Percentiles rank a stretch among this genome's conserved stretches.
These are phyloP conservation scores for Ceriops zippeliana DNA, from an alignment of 345 rosid species.

Conservation along the genomic window DNA sequence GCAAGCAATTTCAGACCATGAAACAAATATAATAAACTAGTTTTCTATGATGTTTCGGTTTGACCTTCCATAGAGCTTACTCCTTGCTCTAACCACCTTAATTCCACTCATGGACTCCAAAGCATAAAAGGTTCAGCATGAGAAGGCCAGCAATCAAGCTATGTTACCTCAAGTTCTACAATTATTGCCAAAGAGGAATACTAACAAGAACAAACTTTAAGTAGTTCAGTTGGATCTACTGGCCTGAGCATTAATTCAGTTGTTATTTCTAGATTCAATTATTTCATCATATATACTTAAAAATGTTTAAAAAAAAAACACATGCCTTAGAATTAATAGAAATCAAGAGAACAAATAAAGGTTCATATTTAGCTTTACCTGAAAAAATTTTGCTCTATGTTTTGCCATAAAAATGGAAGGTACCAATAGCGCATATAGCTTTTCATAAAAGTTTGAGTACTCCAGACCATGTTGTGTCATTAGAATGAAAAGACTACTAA, in stretches of 20 bases:
- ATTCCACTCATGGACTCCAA: background rate
- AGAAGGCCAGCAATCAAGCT: background rate
- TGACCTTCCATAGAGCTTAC: background rate
- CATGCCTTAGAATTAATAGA: background rate
- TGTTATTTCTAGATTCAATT: no score
- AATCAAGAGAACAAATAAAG: background rate
- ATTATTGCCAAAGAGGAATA: background rate
- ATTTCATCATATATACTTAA: no score
- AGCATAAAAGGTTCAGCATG: background rate
- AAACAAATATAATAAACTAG: background rate
- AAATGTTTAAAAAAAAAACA: no score
- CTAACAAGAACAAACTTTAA: background rate
- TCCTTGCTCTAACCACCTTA: background rate
- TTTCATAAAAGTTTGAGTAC: conserved; percentile 85
- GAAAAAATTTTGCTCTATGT: conserved; percentile 81
- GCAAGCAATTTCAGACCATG: conserved; percentile 3
- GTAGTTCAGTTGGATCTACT: background rate
- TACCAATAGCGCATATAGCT: conserved; percentile 66
- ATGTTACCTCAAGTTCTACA: no score
- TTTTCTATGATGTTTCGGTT: background rate
- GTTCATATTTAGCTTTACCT: conserved; percentile 44
- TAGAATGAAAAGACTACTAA: conserved; percentile 86
- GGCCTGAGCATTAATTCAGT: background rate
- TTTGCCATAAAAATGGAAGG: conserved; percentile 90
- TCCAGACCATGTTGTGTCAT: conserved; percentile 87